Conservation (phyloP, 768 basidiomycete genomes). For the Kwoniella europaea region DNA sequence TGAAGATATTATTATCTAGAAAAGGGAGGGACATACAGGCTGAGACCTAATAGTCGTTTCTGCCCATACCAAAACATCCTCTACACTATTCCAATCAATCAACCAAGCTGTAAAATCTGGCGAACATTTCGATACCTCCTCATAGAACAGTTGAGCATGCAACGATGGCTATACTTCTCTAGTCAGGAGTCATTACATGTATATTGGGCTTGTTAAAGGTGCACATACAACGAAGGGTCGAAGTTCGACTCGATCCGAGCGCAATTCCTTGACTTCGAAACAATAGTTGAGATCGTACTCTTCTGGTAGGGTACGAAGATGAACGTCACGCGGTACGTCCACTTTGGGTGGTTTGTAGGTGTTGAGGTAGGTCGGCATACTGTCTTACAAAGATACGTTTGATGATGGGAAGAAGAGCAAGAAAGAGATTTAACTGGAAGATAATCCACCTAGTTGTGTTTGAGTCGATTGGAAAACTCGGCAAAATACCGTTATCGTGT, state of each 20-base stretch:
- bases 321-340: constrained; percentile 12
- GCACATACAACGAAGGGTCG: constrained; percentile 47
- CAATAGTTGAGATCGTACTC: constrained; percentile 53
- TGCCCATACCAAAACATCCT: constrained; percentile 24
- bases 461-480: too few species aligned
- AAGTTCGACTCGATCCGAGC: constrained; percentile 47
- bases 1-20: neutral
- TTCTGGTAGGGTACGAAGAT: constrained; percentile 24
- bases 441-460: too few species aligned
- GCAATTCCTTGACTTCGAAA: constrained; percentile 41
- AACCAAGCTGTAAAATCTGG: constrained; percentile 33
- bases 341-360: neutral
- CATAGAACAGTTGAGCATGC: constrained; percentile 35
- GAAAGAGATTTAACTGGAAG: too few species aligned
- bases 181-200: too few species aligned
- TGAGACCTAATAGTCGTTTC: constrained; percentile 21
- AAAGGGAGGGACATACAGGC: constrained; percentile 14
- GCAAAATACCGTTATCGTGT: too few species aligned
- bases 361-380: constrained; percentile 12
- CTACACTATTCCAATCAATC: constrained; percentile 12
- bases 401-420: neutral
- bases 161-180: constrained; percentile 34
- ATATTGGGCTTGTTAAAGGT: neutral
- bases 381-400: neutral
- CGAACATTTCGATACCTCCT: constrained; percentile 24